Evolutionary conservation across 75 land plant species (phyloP), one percentile per base, ranked within the genome.

Genomic region (Larix kaempferi): DNA sequence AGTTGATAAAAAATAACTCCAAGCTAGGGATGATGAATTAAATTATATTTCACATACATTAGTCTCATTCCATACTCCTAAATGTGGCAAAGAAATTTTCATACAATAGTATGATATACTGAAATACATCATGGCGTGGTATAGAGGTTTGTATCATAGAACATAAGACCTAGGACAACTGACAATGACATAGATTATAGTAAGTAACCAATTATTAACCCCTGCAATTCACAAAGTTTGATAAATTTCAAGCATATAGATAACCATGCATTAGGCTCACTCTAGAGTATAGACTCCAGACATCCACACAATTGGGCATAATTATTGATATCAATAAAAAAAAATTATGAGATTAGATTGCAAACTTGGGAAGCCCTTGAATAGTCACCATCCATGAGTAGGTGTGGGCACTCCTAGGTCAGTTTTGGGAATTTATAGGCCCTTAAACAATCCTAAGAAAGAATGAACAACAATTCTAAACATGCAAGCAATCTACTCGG

Each of bases 81-180:
- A 65, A 11, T 29, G 26, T 11, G 33, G 17, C 16, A 29, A 6
- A 65, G 29, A 65, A 1, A 65, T 16, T 41, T 33, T 33, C 19
- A 2, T 65, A 12, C 15, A 44, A 21, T 22, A 73, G 10, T 72
- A 6, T 39, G 11, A 22, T 26, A 73, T 14, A 52, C 6, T 8
- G 22, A 73, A 73, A 10, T 52, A n/a, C 75, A 16, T 93, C 94
- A 93, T 91, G 19, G 92, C 96, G 63, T 91, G 91, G 87, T 95
- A 95, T 22, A 95, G 85, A 44, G 99, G 99, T 82, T 89, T 91
- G 82, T 95, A 95, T 96, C 99, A 95, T 49, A 95, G 76, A 37
- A 93, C 82, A 77, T 90, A 95, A 55, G 99, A 93, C 71, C 89
- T 84, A 21, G 96, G 99, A 78, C 80, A 77, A 41, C 99, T 96